Evolutionary conservation across 2,329 filamentous ascomycete genomes (phyloP).

Genomic region (Sclerotinia borealis): DNA sequence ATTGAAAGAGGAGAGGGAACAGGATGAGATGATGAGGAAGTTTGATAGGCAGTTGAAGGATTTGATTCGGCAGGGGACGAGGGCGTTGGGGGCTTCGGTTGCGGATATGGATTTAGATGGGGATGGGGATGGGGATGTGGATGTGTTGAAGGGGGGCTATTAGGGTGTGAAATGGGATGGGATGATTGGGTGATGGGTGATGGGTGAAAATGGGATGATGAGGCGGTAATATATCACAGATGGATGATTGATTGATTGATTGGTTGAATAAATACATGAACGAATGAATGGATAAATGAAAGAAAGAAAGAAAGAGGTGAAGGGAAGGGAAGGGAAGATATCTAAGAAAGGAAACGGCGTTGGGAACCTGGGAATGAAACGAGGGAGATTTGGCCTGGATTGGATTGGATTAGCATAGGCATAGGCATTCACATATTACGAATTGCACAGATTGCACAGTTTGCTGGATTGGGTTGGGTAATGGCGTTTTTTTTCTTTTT

Average conservation of each 20-base stretch:
- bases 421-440: not conserved
- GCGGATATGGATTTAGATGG: constrained; percentile 26
- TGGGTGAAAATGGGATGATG: no score
- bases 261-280: no score
- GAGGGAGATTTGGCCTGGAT: not conserved
- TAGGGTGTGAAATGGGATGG: no score
- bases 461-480: not conserved
- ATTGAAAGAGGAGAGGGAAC: constrained; percentile 66
- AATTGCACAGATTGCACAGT: not conserved
- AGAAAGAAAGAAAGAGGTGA: no score
- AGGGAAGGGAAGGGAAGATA: no score
- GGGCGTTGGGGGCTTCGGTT: constrained; percentile 68
- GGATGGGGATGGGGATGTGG: not conserved
- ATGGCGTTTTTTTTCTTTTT: no score
- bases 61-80: constrained; percentile 84
- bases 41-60: constrained; percentile 75
- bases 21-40: constrained; percentile 71
- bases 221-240: no score
- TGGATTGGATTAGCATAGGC: not conserved
- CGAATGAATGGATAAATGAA: no score
- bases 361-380: no score
- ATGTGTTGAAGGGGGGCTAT: not conserved
- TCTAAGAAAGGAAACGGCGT: no score
- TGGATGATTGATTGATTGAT: no score
- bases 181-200: no score